These are phyloP conservation scores for Purpureocillium lavendulum DNA, from an alignment of 2,329 filamentous ascomycete genomes.

Conservation along the genomic window DNA sequence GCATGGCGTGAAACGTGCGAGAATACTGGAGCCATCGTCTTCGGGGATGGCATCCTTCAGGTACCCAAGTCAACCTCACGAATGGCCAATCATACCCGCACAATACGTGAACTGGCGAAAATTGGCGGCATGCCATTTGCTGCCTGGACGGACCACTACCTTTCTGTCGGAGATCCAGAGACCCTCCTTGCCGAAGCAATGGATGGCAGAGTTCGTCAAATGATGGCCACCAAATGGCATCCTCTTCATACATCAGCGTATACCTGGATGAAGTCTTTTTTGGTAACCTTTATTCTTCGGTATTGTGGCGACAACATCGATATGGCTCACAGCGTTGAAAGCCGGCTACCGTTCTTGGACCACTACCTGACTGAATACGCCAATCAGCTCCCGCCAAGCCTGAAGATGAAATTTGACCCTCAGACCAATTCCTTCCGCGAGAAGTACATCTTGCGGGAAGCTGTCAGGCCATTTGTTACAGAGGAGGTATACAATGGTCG, in stretches of 20 bases:
- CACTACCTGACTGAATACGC: constrained; percentile 11
- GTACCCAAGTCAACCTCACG: too few relatives aligned
- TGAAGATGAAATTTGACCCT: constrained; percentile 3
- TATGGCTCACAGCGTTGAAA: constrained; percentile 27
- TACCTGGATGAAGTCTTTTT: constrained; percentile 4
- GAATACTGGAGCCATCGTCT: too few relatives aligned
- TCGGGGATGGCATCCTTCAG: too few relatives aligned
- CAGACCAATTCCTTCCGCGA: constrained; percentile 23
- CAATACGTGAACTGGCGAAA: too few relatives aligned
- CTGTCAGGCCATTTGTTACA: constrained; percentile 39
- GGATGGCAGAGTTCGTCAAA: neutral
- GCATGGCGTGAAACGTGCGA: too few relatives aligned
- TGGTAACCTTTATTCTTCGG: constrained; percentile 19
- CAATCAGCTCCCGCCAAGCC: constrained; percentile 6
- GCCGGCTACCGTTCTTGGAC: constrained; percentile 24
- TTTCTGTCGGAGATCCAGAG: neutral
- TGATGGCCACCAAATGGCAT: constrained; percentile 5
- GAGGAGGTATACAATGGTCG: constrained; percentile 41
- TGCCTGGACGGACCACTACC: too few relatives aligned
- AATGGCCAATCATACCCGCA: too few relatives aligned
- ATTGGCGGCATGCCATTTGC: too few relatives aligned
- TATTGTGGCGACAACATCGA: constrained; percentile 24
- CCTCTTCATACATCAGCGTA: constrained; percentile 4
- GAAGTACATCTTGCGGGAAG: constrained; percentile 44
- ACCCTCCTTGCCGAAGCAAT: neutral